Percentiles rank a stretch among this genome's conserved stretches.
Evolutionary conservation across 805 yeast genomes (phyloP).

Genomic region (Zygosaccharomyces kombuchaensis): DNA sequence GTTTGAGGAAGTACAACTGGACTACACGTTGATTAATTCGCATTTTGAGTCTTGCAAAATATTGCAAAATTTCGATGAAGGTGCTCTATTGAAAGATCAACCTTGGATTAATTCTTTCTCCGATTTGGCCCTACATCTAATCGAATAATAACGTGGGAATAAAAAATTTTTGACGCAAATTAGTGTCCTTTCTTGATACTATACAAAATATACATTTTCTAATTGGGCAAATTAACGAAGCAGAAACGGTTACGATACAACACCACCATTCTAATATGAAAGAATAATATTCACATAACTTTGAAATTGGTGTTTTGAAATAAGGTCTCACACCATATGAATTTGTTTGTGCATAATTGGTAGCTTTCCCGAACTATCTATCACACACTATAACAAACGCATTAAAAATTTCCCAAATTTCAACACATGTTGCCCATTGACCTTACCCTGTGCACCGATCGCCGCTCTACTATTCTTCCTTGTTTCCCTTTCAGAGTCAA

Average conservation of each 20-base stretch:
- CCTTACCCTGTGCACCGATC: background rate
- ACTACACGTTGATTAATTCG: constrained; percentile 21
- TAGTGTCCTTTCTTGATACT: background rate
- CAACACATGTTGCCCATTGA: background rate
- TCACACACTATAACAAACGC: background rate
- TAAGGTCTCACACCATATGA: no score
- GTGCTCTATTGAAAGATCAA: constrained; percentile 18
- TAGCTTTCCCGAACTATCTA: constrained; percentile 13
- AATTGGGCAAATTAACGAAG: background rate
- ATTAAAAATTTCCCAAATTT: constrained; percentile 13
- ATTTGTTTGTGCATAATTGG: background rate
- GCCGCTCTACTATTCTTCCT: background rate
- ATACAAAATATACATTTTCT: constrained; percentile 2
- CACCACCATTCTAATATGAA: background rate
- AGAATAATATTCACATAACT: background rate
- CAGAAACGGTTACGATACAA: background rate
- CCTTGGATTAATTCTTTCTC: constrained; percentile 52
- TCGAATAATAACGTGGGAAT: constrained; percentile 12
- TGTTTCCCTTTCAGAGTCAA: background rate
- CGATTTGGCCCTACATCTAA: constrained; percentile 45
- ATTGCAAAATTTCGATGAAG: constrained; percentile 25
- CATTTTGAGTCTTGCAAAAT: constrained; percentile 21
- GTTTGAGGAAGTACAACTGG: constrained; percentile 17
- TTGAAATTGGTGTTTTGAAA: no score
- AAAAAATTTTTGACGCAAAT: background rate